These are phyloP conservation scores for Lactarius quietus DNA, from an alignment of 768 basidiomycete species.

Conservation along the genomic window DNA sequence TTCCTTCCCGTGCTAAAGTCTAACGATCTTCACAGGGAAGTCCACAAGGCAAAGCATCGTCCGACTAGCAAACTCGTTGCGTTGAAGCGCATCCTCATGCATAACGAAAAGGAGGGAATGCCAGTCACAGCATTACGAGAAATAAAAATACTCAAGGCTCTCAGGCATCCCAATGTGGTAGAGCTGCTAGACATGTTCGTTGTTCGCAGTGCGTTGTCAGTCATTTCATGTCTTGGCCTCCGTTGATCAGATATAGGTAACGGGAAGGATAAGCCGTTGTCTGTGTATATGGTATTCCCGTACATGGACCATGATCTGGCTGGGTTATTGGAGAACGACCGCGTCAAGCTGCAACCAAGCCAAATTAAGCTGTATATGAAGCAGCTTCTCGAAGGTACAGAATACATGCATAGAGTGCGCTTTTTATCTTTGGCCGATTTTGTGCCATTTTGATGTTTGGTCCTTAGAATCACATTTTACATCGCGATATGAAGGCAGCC, in stretches of 20 bases:
- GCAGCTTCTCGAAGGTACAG: conserved; percentile 93
- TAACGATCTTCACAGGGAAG: conserved; percentile 53
- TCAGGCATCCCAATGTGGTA: conserved; percentile 83
- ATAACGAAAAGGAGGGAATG: conserved; percentile 96
- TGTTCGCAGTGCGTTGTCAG: conserved; percentile 57
- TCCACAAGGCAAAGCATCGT: conserved; percentile 80
- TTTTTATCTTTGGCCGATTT: conserved; percentile 22
- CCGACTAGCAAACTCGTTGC: conserved; percentile 65
- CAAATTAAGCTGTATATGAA: conserved; percentile 96
- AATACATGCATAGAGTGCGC: conserved; percentile 89
- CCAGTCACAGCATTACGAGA: conserved; percentile 95
- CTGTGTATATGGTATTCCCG: conserved; percentile 98
- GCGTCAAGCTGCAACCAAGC: conserved; percentile 75
- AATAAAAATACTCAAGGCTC: conserved; percentile 91
- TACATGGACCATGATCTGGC: conserved; percentile 99
- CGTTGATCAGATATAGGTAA: conserved; percentile 43
- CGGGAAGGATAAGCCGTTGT: conserved; percentile 61
- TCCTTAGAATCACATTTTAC: conserved; percentile 86
- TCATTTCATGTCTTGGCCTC: conserved; percentile 3
- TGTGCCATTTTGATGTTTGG: conserved; percentile 16
- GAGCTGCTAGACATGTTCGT: conserved; percentile 92
- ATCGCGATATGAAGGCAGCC: conserved; percentile 99
- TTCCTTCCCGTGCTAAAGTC: neutral
- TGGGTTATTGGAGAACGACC: conserved; percentile 87
- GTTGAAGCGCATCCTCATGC: conserved; percentile 92